phyloP scores from a whole-genome alignment of 192 early-diverging fungal species.

The Mortierella hygrophila region DNA sequence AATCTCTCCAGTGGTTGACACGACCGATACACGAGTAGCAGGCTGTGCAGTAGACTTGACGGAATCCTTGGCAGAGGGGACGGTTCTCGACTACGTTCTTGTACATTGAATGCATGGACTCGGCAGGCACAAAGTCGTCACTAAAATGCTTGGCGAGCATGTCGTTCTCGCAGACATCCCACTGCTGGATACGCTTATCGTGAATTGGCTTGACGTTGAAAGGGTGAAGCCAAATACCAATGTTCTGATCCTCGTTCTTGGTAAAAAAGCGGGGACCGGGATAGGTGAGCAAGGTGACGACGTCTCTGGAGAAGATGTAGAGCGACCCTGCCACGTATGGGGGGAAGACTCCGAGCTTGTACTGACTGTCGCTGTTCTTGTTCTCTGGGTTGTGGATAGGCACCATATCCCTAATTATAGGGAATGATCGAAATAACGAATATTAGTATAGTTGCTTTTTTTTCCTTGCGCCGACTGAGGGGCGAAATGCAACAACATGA shows the following conservation, averaged over 20 bases:
- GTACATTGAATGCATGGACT: conserved; percentile 70
- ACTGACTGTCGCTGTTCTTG: conserved; percentile 64
- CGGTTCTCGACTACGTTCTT: conserved; percentile 60
- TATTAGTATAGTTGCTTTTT: background rate
- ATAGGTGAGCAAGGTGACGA: conserved; percentile 64
- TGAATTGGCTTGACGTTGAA: conserved; percentile 71
- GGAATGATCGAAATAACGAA: background rate
- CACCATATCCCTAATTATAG: conserved; percentile 64
- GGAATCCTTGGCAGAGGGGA: conserved; percentile 66
- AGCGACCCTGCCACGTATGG: conserved; percentile 72
- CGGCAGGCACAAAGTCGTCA: conserved; percentile 53
- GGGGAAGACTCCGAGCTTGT: conserved; percentile 67
- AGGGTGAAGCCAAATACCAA: conserved; percentile 72
- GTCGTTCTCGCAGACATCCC: conserved; percentile 73
- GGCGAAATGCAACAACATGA: background rate
- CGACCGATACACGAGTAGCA: conserved; percentile 69
- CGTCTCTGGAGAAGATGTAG: conserved; percentile 70
- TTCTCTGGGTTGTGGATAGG: conserved; percentile 65
- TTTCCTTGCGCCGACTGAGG: background rate
- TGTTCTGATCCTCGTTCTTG: conserved; percentile 70
- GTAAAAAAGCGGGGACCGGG: conserved; percentile 67
- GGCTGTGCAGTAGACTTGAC: conserved; percentile 61
- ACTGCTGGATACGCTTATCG: conserved; percentile 70
- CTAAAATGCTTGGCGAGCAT: conserved; percentile 75
- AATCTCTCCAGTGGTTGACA: conserved; percentile 65